Base-by-base conservation (phyloP, 2,329 filamentous ascomycete species). In the Drechslerella stenobrocha region DNA sequence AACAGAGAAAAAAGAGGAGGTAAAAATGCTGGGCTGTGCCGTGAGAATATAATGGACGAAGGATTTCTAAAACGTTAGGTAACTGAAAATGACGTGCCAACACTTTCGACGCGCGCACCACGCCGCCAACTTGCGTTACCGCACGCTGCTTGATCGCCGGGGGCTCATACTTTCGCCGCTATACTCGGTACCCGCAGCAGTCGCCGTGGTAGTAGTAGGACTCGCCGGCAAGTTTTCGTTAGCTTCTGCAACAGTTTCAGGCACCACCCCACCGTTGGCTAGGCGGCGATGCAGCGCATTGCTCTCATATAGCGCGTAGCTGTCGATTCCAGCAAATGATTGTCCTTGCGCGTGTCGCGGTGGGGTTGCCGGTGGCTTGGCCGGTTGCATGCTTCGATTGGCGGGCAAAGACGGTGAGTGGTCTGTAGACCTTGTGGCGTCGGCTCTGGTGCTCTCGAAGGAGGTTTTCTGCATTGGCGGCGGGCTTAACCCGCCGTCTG, bases 401-500 rank as follows among this genome's bases (percentile, higher is more conserved):
- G 35, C 23, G 24, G 44, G 15, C 8, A 37, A 15, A n/a, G n/a
- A 35, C 4, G 45, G 40, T 28, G 42, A n/a, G 22, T 42, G 13
- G 18, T 51, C 46, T 15, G 52, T 37, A 2, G 59, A 56, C 20
- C n/a, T 34, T 11, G 37, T 30, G 8, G 11, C 18, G 2, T 67
- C 63, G 9, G 63, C 18, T 15, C 55, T 5, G 4, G 50, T 44
- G 28, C 63, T 52, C 13, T 67, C 63, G 9, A 67, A 67, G 18
- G 63, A 67, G 34, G 37, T 46, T 44, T 67, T 67, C 57, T 59
- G 63, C 9, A 67, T 40, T 18, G 63, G 63, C 15, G 63, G 63
- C 1, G 63, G 63, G 18, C 63, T 67, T 20, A 67, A 30, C 1
- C 63, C 63, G 8, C 63, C 63, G 32, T 60, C 59, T n/a, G n/a